Evolutionary conservation across 192 early-diverging fungal species (phyloP), one percentile per base, ranked within the genome.

Genomic region (Hyaloraphidium curvatum): DNA sequence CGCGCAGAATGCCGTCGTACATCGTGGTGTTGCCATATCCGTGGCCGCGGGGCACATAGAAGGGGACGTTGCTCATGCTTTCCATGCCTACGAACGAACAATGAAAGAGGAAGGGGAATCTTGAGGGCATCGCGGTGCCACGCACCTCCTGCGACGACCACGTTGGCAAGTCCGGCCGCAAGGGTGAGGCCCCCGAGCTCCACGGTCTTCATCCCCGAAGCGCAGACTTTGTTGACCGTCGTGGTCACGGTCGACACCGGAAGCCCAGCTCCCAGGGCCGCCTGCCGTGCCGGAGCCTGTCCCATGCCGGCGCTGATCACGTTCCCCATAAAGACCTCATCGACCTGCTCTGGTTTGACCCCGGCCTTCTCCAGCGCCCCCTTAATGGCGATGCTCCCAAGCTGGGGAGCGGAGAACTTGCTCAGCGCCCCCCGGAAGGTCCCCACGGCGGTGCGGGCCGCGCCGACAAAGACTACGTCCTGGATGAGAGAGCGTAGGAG

Each of bases 141-240:
- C n/a, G n/a, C n/a, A n/a, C n/a, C 43, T 48, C 43, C 43, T 9
- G 39, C 52, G 13, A 59, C 73, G 80, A 96, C 87, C 17, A 87
- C 68, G 28, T 76, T 61, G 59, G 85, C 78, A 25, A 71, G 67
- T 17, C 89, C 92, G 25, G 80, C 66, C 66, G 80, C 71, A 41
- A 97, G 74, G 59, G 71, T 74, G 66, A 91, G 87, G 5, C 89
- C 64, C 30, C 90, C 92, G 55, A 96, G 66, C 74, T 88, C 89
- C 50, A 91, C 76, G 2, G 92, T 83, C 74, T 97, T 97, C 82
- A 95, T 77, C n/a, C 91, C 94, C 0, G 89, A 91, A 7, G 91
- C 89, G 67, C 94, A 97, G 16, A 97, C 94, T 65, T 96, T 96
- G 73, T 97, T 97, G 70, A 97, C 82, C 50, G 94, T 93, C 2